These are phyloP conservation scores for Hydnomerulius pinastri DNA, from an alignment of 768 basidiomycete genomes.

Conservation along the genomic window DNA sequence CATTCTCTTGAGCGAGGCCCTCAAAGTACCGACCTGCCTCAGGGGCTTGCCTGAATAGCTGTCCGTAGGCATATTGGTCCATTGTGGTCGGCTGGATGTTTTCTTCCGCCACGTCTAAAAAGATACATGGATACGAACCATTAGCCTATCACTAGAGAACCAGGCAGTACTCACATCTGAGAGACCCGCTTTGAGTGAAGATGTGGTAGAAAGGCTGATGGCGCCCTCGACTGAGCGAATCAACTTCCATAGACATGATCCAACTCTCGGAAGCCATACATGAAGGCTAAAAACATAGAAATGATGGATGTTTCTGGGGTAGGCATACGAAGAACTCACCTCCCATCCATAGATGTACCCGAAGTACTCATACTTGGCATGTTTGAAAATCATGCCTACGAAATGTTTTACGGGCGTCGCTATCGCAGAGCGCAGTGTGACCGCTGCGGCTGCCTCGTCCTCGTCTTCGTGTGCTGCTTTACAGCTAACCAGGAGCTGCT, in stretches of 20 bases:
- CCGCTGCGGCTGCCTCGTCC: slow-evolving; percentile 25
- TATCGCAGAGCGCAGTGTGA: slow-evolving; percentile 28
- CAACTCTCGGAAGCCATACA: slow-evolving; percentile 46
- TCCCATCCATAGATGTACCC: slow-evolving; percentile 54
- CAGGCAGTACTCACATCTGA: slow-evolving; percentile 36
- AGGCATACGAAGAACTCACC: slow-evolving; percentile 27
- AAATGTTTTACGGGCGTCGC: slow-evolving; percentile 38
- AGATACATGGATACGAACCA: slow-evolving; percentile 2
- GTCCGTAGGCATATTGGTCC: slow-evolving; percentile 16
- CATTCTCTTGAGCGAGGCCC: slow-evolving; percentile 26
- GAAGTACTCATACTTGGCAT: slow-evolving; percentile 39
- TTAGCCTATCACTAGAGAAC: not conserved
- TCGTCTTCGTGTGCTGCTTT: slow-evolving; percentile 33
- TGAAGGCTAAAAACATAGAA: slow-evolving; percentile 17
- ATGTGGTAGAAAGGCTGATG: slow-evolving; percentile 53
- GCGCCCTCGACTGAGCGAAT: slow-evolving; percentile 39
- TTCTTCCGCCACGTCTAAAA: slow-evolving; percentile 39
- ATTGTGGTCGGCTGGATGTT: slow-evolving; percentile 29
- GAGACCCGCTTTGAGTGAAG: slow-evolving; percentile 35
- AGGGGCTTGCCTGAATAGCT: slow-evolving; percentile 26
- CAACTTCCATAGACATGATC: slow-evolving; percentile 46
- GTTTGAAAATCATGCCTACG: slow-evolving; percentile 51
- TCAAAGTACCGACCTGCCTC: slow-evolving; percentile 40
- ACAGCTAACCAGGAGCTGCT: slow-evolving; percentile 33
- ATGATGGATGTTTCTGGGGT: not conserved